phyloP scores from a whole-genome alignment of 805 yeast species.

The Soucietia sequanensis region DNA sequence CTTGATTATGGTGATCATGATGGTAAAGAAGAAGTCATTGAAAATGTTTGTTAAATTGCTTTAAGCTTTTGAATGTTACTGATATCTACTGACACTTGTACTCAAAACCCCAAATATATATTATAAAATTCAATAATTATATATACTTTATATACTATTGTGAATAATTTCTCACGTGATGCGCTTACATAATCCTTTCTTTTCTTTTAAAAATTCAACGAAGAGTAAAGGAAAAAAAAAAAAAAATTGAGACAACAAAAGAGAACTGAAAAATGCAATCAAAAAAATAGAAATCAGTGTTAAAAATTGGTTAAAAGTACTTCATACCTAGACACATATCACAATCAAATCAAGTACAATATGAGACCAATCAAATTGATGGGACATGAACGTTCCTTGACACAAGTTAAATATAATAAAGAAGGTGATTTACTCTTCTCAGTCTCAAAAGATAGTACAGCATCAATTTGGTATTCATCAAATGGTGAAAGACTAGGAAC shows the following conservation, averaged over 20 bases:
- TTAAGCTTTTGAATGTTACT: too few species aligned
- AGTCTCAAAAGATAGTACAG: constrained; percentile 86
- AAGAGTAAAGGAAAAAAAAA: constrained; percentile 13
- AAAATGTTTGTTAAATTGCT: constrained; percentile 59
- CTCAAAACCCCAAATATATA: too few species aligned
- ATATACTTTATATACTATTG: too few species aligned
- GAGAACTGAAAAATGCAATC: neutral
- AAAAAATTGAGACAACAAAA: neutral
- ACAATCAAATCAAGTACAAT: constrained; percentile 3
- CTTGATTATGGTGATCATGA: constrained; percentile 66
- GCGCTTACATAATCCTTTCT: constrained; percentile 5
- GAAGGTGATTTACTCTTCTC: constrained; percentile 95
- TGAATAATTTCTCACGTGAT: constrained; percentile 4
- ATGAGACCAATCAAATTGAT: constrained; percentile 62
- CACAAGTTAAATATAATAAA: constrained; percentile 91
- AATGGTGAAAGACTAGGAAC: constrained; percentile 98
- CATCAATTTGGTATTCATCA: constrained; percentile 89
- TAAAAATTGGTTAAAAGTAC: neutral
- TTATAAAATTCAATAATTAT: too few species aligned
- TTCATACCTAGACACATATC: too few species aligned
- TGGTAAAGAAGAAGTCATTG: constrained; percentile 48
- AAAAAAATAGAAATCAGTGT: constrained; percentile 1
- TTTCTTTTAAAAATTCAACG: constrained; percentile 6
- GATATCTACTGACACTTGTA: too few species aligned
- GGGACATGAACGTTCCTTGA: constrained; percentile 97